Evolutionary conservation across 768 basidiomycete species (phyloP).

Genomic region (Kwoniella sp.): DNA sequence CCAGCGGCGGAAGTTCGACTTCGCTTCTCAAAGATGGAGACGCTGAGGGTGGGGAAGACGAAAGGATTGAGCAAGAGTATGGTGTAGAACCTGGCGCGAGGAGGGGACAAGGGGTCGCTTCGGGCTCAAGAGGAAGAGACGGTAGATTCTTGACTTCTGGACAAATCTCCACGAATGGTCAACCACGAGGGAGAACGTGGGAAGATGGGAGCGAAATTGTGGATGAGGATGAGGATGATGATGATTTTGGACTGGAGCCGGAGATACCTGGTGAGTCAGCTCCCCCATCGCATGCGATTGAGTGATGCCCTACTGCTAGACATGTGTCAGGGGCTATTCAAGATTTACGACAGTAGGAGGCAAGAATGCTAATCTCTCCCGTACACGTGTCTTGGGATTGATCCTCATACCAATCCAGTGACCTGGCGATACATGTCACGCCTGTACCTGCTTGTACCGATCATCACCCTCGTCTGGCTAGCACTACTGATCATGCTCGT

Average conservation of each 20-base stretch:
- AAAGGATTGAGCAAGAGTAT: too few species aligned
- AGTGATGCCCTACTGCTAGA: too few species aligned
- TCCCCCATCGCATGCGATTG: too few species aligned
- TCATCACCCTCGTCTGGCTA: constrained; percentile 41
- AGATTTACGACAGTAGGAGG: too few species aligned
- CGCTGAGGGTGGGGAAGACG: not conserved
- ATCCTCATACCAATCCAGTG: too few species aligned
- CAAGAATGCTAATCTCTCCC: too few species aligned
- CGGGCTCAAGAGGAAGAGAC: not conserved
- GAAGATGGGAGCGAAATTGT: constrained; percentile 4
- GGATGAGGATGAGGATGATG: constrained; percentile 29
- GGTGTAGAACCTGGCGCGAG: too few species aligned
- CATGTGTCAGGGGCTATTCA: too few species aligned
- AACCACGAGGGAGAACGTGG: not conserved
- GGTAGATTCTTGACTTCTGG: not conserved
- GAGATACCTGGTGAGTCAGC: constrained; percentile 37
- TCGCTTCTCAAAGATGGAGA: not conserved
- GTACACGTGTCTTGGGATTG: too few species aligned
- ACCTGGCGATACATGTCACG: constrained; percentile 48
- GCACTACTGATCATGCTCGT: constrained; percentile 39
- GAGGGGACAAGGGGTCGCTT: not conserved
- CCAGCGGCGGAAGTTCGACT: not conserved
- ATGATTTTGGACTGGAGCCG: constrained; percentile 31
- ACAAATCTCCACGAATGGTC: not conserved
- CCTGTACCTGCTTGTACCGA: constrained; percentile 49